Base-by-base conservation (phyloP, 2,329 filamentous ascomycete species). In the Thermothelomyces thermophilus region DNA sequence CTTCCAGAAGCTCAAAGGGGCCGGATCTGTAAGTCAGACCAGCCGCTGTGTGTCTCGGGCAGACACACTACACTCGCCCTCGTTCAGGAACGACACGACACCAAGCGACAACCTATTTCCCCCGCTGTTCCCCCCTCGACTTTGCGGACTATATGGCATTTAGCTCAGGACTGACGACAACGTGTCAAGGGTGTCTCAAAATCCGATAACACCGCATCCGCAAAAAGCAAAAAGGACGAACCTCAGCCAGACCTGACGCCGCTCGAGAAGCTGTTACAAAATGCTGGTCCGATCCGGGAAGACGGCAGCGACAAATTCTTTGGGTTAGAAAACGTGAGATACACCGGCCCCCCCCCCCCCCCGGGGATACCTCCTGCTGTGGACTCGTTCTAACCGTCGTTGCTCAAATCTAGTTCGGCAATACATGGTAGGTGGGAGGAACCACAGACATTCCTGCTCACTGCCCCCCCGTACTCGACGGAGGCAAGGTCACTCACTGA, bases 301-400 rank as follows among this genome's bases (percentile, higher is more conserved):
- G 90, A 97, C 69, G 93, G 93, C 47, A 95, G 87, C 66, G 93
- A 97, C 73, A 95, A 95, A 73, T 98, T 95, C 73, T 97, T 94
- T 71, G 93, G 93, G 14, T 85, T 97, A 67, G 93, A 98, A 71
- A 98, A 98, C 72, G 91, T 97, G 76, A 71, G 87, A 75, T 16
- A 45, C 48, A 54, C 40, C 40, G 50, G 26, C 28, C 36, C 34
- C 7, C 20, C 41, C 16, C 17, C 34, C 16, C 44, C 19, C 30
- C 30, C 30, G 11, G n/a, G 37, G n/a, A n/a, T n/a, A n/a, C n/a
- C n/a, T n/a, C n/a, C n/a, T n/a, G n/a, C 37, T 42, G 40, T 48
- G 43, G 9, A 41, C 28, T 47, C 46, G 49, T 57, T 60, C 73
- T 75, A 62, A 75, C 65, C 39, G 13, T 22, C 33, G 26, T 43